Base-by-base conservation (phyloP, 2,329 filamentous ascomycete species). In the Clonostachys rhizophaga region DNA sequence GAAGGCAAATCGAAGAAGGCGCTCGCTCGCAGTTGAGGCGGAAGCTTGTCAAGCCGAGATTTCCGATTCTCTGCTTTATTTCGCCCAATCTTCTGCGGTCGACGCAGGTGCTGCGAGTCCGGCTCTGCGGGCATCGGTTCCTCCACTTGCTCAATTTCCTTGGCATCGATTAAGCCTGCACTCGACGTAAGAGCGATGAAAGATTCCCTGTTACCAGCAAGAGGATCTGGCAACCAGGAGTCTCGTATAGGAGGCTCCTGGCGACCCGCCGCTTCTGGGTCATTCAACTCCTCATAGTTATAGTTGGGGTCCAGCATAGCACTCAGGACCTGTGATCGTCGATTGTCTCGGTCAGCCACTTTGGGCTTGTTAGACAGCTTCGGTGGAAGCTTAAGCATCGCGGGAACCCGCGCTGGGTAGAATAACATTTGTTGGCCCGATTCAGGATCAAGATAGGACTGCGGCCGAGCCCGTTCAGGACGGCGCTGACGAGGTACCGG, bases 401-500 rank as follows among this genome's bases (percentile, higher is more conserved):
- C 85, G 4, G 94, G 94, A 4, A 99, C 94, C 2, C 90, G 91
- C 4, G 94, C 94, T 13, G 94, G 94, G 63, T 99, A 99, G 67
- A 86, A 97, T 10, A 96, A 82, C 89, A 97, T 96, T 55, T 84
- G 75, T 54, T 92, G 83, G 5, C 83, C 86, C 2, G 85, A 85
- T 24, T 76, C 72, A 2, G 81, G 81, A 58, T 84, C 75, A 58
- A 81, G 67, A 61, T 83, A 85, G 1, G 82, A 82, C 51, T 78
- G 74, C 11, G 81, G 75, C 16, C 69, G 66, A 3, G 65, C 60
- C 53, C 63, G 60, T 16, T 43, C 17, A n/a, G 14, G 14, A 39
- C 36, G 36, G 11, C 36, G 14, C 36, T 18, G 36, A 39, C 14
- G 36, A 39, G 14, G 36, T 18, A 39, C 36, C 14, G 36, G 14